Conservation (phyloP, 2,329 filamentous ascomycete species). For the Leptodontidium sp. region DNA sequence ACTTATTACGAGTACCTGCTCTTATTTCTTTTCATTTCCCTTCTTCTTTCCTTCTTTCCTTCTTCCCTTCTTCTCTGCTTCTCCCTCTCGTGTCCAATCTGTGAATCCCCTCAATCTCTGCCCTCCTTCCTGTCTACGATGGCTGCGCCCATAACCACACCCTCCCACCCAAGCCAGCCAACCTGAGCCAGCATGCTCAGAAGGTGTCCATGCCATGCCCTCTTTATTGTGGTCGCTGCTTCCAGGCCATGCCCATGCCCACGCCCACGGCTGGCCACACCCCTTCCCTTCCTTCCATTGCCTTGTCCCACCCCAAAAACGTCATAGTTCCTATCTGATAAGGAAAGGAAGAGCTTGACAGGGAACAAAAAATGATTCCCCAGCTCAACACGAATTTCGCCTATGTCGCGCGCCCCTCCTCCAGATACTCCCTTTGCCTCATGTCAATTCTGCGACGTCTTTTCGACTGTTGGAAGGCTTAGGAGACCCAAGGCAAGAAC, state of each 20-base stretch:
- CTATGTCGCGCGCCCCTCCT: not conserved
- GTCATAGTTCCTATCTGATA: constrained; percentile 19
- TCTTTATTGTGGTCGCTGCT: not conserved
- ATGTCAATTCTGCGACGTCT: not conserved
- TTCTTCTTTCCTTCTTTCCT: constrained; percentile 1
- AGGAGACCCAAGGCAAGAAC: not conserved
- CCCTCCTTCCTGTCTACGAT: not conserved
- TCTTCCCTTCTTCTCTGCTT: not conserved
- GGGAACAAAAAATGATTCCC: not conserved
- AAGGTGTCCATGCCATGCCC: not conserved
- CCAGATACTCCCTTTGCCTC: not conserved
- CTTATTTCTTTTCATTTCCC: not conserved
- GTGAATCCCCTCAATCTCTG: constrained; percentile 11
- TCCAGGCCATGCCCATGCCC: not conserved
- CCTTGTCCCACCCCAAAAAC: constrained; percentile 14
- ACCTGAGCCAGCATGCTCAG: too few relatives aligned
- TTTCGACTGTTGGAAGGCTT: not conserved
- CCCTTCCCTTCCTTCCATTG: not conserved
- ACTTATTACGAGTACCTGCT: not conserved
- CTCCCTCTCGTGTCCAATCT: not conserved
- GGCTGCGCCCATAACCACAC: not conserved
- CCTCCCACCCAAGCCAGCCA: not conserved
- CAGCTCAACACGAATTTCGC: constrained; percentile 5
- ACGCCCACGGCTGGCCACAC: not conserved
- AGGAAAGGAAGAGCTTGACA: not conserved